Evolutionary conservation across 2,329 filamentous ascomycete genomes (phyloP), one percentile per base, ranked within the genome.

Genomic region (Chaetomium olivaceum): DNA sequence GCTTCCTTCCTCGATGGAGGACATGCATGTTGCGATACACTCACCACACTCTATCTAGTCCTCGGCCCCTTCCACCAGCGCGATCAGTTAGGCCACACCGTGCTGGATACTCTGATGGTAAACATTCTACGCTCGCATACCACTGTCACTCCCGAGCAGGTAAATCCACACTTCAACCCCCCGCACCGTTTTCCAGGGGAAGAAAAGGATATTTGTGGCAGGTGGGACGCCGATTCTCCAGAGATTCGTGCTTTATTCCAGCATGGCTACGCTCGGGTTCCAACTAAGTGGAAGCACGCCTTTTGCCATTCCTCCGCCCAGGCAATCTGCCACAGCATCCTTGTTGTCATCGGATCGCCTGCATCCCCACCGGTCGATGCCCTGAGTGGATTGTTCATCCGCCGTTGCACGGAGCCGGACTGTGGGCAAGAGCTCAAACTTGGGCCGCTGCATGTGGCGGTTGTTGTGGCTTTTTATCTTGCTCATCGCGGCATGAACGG

Each of bases 371-470:
- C n/a, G 3, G 56, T 64, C 29, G 51, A 64, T 43, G 6, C 36
- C 14, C 52, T 31, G 51, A 61, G 51, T 29, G 62, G 57, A 23
- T 29, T 61, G 48, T 64, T 64, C 43, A 16, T 57, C n/a, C 50
- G 51, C 4, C 58, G 58, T 51, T 61, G 58, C 29, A 57, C n/a
- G 27, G 27, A 29, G 27, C 27, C 27, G 36, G 36, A 57, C 62
- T 64, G 57, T 48, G 62, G 62, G 33, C 19, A 56, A 21, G 57
- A 64, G 48, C 62, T 64, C 51, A 64, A 57, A 23, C 57, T 64
- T 8, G 62, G 58, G 16, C 58, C 58, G 4, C 54, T 64, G 56
- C 51, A 64, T 14, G 50, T 33, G 12, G 50, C 61, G 23, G 58
- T 64, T 39, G 33, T 51, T 9, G 62, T 61, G 55, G 39, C 58